Evolutionary conservation across 805 yeast genomes (phyloP), one percentile per base, ranked within the genome.

Genomic region (Teunomyces funiuensis): DNA sequence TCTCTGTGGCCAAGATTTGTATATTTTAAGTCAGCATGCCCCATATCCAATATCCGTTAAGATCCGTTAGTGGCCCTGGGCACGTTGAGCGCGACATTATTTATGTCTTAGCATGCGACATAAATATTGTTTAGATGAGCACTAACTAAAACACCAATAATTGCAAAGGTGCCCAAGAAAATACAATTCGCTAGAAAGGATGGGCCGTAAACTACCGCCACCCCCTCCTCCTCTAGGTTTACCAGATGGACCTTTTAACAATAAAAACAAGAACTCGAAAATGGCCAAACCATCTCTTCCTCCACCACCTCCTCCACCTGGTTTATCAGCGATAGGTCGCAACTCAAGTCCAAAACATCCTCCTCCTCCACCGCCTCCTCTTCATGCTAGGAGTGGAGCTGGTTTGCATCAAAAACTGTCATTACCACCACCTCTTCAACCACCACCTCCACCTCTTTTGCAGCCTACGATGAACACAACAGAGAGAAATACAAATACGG

Each of bases 171-270:
- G 8, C n/a, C 16, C 9, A 5, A 25, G 18, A 11, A 39, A 19
- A 17, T 17, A 28, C 15, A 33, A 20, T 22, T 18, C 8, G 10
- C 14, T 26, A 9, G 7, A n/a, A 16, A 45, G 26, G 15, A 50
- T 51, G 53, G 53, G 40, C 31, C 50, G 40, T 39, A 34, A 44
- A 23, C 36, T 27, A 37, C 43, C 51, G 30, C 38, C 49, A 4
- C 56, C 54, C 5, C 58, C 59, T n/a, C 51, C 60, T 4, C 58
- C 57, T 17, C 53, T 63, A 18, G 55, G 57, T 4, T n/a, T 42
- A 7, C 23, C 37, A 15, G 37, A 23, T 23, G 19, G 19, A 14
- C 37, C 37, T 14, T 22, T 34, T 22, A 27, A 27, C 17, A 25
- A 26, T 15, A 26, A 26, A 13, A n/a, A 15, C 17, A 36, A 27